Conservation (phyloP, 2,329 filamentous ascomycete genomes). For the Cordyceps militaris region DNA sequence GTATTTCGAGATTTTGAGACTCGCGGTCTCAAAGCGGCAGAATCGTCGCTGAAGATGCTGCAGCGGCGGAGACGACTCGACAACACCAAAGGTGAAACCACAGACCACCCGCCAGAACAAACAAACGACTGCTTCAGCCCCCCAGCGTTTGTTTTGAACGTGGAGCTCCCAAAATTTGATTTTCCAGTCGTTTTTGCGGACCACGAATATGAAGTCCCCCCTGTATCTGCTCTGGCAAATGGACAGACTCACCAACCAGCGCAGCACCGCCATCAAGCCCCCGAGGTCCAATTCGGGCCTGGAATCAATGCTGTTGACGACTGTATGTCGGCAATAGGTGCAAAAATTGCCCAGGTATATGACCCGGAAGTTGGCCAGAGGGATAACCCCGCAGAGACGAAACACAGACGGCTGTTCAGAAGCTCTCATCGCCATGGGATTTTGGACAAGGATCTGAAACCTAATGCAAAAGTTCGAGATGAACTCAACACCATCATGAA, state of each 20-base stretch:
- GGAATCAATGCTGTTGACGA: constrained; percentile 69
- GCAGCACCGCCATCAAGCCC: constrained; percentile 66
- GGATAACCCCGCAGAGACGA: constrained; percentile 92
- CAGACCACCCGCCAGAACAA: constrained; percentile 25
- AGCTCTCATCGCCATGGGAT: constrained; percentile 88
- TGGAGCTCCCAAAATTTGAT: constrained; percentile 91
- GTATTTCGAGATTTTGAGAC: constrained; percentile 89
- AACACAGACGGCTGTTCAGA: constrained; percentile 85
- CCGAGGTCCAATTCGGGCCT: constrained; percentile 83
- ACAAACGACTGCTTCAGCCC: constrained; percentile 34
- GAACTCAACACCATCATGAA: constrained; percentile 86
- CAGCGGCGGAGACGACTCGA: constrained; percentile 37
- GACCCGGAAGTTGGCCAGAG: constrained; percentile 85
- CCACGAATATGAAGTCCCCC: constrained; percentile 81
- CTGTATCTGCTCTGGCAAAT: constrained; percentile 68
- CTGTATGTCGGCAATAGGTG: constrained; percentile 39
- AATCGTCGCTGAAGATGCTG: constrained; percentile 53
- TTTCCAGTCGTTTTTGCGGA: constrained; percentile 94
- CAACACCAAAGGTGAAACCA: constrained; percentile 23
- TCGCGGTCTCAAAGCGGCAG: constrained; percentile 57
- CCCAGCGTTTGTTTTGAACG: constrained; percentile 70
- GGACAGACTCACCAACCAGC: constrained; percentile 49
- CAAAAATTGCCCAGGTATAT: constrained; percentile 74
- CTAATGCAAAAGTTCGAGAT: constrained; percentile 91
- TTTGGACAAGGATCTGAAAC: constrained; percentile 88